A percentile compares a stretch with the other conserved stretches of the same genome.
These are phyloP conservation scores for Rubia tinctorum DNA, from an alignment of 305 asterid species.

Conservation along the genomic window DNA sequence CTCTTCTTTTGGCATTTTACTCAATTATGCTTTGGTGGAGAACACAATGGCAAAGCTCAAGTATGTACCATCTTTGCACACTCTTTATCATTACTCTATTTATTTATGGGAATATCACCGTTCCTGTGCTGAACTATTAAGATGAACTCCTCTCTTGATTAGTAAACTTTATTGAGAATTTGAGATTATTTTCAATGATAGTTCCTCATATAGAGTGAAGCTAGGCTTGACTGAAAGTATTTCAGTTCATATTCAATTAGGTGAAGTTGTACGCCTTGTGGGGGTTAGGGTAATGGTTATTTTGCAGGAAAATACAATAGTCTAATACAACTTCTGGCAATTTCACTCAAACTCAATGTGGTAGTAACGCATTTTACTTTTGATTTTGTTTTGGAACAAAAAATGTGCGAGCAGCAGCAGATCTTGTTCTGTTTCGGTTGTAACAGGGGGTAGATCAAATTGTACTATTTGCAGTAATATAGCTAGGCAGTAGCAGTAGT, in stretches of 20 bases:
- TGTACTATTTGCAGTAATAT: too few species aligned
- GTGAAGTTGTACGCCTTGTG: not conserved
- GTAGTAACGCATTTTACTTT: not conserved
- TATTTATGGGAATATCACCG: slow-evolving; percentile 7
- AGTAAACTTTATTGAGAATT: not conserved
- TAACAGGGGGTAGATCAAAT: too few species aligned
- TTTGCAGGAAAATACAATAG: not conserved
- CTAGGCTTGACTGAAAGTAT: not conserved
- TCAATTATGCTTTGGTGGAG: slow-evolving; percentile 99
- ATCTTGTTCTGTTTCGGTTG: too few species aligned
- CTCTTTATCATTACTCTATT: not conserved
- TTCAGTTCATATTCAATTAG: not conserved
- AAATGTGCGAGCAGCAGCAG: too few species aligned
- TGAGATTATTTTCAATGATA: not conserved
- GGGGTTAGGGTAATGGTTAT: not conserved
- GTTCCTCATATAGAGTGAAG: not conserved
- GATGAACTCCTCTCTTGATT: not conserved
- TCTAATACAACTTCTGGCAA: not conserved
- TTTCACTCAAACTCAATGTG: not conserved
- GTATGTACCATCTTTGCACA: slow-evolving; percentile 43
- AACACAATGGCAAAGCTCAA: slow-evolving; percentile 99
- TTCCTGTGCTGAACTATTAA: not conserved
- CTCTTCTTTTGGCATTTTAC: slow-evolving; percentile 91
- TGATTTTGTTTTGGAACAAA: too few species aligned
- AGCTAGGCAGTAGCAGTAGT: too few species aligned